These are phyloP conservation scores for Suhomyces bolitotheri DNA, from an alignment of 1,139 yeast species.

Conservation along the genomic window DNA sequence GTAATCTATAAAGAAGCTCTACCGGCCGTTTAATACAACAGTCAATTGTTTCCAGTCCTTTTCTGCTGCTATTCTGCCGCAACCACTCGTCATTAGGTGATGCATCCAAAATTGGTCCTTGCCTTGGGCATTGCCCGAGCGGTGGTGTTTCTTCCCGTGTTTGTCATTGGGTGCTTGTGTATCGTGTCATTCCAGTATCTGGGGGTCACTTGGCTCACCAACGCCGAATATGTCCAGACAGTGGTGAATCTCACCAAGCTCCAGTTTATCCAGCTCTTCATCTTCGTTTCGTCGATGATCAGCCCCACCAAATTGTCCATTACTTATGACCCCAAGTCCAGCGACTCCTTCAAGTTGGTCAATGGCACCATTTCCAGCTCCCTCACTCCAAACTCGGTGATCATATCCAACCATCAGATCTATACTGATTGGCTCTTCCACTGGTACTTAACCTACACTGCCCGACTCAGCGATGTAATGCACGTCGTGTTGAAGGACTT, in stretches of 20 bases:
- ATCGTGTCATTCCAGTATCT: conserved; percentile 45
- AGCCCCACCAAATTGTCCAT: conserved; percentile 45
- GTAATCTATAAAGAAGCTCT: too few relatives aligned
- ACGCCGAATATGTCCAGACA: conserved; percentile 33
- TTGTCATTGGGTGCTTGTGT: conserved; percentile 48
- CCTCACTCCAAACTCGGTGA: conserved; percentile 54
- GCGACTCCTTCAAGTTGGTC: conserved; percentile 20
- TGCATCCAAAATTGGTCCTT: too few relatives aligned
- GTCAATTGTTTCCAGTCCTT: too few relatives aligned
- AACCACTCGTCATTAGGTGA: too few relatives aligned
- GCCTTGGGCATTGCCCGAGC: conserved; percentile 32
- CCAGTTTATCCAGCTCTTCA: conserved; percentile 50
- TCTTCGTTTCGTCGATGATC: conserved; percentile 42
- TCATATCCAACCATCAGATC: conserved; percentile 86
- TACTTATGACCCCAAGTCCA: conserved; percentile 36
- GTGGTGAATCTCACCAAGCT: conserved; percentile 49
- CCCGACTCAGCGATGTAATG: conserved; percentile 58
- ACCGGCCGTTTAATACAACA: too few relatives aligned
- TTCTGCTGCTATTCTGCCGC: too few relatives aligned
- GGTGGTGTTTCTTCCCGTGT: conserved; percentile 30
- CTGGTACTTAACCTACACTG: conserved; percentile 84
- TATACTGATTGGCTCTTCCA: conserved; percentile 92
- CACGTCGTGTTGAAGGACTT: conserved; percentile 81
- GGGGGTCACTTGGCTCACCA: conserved; percentile 25
- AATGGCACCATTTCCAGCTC: conserved; percentile 30